Base-by-base conservation (phyloP, 2,329 filamentous ascomycete species). In the Bipolaris victoriae region DNA sequence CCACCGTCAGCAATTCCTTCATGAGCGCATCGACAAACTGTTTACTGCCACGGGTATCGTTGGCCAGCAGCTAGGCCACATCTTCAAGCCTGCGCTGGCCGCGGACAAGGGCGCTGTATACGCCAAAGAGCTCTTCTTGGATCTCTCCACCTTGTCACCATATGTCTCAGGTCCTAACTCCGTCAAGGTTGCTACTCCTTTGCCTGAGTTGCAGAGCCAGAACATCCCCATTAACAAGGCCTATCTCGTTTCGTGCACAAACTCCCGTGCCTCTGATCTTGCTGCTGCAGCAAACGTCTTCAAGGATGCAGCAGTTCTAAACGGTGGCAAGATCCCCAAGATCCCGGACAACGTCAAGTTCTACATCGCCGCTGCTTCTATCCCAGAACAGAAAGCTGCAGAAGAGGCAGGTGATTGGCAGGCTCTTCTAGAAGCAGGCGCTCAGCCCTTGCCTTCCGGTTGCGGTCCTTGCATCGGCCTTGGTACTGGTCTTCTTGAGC, bases 191-290 rank as follows among this genome's bases (percentile, higher is more conserved):
- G 87, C 90, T 0, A 96, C 88, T 0, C 91, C 94, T 0, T 77
- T 98, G 0, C 78, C 81, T 5, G 86, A 94, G 31, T 84, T 98
- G 1, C 89, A 89, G 66, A 72, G 84, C 0, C 82, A 94, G 71
- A 79, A 90, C 62, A 96, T 98, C 74, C 83, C 86, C 47, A 77
- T 98, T 20, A 79, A 97, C 80, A 92, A 90, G 72, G 92, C 91
- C 0, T 97, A 97, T 74, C 81, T 97, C 0, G 89, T 97, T 0
- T 92, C 89, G 0, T 98, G 94, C 81, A 98, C 94, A 5, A 97
- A 97, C 78, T 88, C 86, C 0, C 83, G 94, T 48, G 85, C 87
- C 9, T 92, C 90, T 0, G 94, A 98, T 74, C 81, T 98, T 13
- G 87, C 87, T 0, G 88, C 90, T 0, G 94, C 94, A 1, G 93